These are phyloP conservation scores for Nelumbo lutea DNA, from an alignment of 164 flowering plant species.

Conservation along the genomic window DNA sequence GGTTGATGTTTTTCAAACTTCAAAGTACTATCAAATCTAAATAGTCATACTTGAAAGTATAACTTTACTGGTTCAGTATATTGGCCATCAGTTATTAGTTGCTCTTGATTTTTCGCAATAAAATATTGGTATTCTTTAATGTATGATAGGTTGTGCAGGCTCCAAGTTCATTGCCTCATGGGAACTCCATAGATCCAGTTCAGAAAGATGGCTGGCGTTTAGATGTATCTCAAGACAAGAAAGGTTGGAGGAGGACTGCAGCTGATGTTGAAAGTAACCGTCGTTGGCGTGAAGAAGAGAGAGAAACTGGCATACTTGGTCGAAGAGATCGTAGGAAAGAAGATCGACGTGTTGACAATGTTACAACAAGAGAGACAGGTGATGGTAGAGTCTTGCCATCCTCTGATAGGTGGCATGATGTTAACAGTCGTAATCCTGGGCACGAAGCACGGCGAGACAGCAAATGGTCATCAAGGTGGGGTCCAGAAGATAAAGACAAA, in stretches of 20 bases:
- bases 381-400: constrained; percentile 54
- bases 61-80: background rate
- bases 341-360: constrained; percentile 61
- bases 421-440: constrained; percentile 41
- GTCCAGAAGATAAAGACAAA: constrained; percentile 92
- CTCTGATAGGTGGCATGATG: constrained; percentile 76
- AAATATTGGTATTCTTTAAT: background rate
- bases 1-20: no score
- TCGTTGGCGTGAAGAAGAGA: constrained; percentile 97
- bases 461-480: constrained; percentile 97
- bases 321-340: constrained; percentile 80
- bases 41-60: no score
- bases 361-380: constrained; percentile 34
- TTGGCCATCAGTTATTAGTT: no score
- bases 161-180: constrained; percentile 31
- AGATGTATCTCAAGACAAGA: constrained; percentile 74
- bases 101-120: background rate
- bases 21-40: no score
- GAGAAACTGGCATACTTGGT: constrained; percentile 78
- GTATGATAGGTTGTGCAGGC: constrained; percentile 50
- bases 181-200: constrained; percentile 29
- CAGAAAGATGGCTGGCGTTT: constrained; percentile 72
- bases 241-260: constrained; percentile 64
- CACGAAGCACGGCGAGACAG: constrained; percentile 74
- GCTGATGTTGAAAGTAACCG: constrained; percentile 58